Evolutionary conservation across 2,329 filamentous ascomycete genomes (phyloP).

Genomic region (Thermoascus crustaceus): DNA sequence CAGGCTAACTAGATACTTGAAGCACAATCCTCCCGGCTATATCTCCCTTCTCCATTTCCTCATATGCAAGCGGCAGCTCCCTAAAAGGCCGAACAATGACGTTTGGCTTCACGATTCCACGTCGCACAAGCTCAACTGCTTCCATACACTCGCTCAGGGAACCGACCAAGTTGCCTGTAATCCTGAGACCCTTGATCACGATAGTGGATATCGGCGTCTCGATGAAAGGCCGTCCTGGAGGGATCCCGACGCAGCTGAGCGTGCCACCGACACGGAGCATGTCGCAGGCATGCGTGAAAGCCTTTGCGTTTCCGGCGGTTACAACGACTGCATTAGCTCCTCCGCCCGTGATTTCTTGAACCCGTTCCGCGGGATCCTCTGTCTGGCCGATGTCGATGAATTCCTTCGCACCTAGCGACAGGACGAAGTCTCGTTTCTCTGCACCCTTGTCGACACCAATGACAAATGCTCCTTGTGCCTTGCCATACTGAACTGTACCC

Average conservation of each 20-base stretch:
- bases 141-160: slow-evolving; percentile 41
- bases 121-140: slow-evolving; percentile 36
- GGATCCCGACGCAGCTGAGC: slow-evolving; percentile 39
- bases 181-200: slow-evolving; percentile 38
- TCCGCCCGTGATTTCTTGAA: slow-evolving; percentile 30
- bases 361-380: slow-evolving; percentile 25
- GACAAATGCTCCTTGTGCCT: slow-evolving; percentile 34
- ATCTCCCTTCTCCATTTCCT: slow-evolving; percentile 39
- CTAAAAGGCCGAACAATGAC: slow-evolving; percentile 35
- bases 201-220: slow-evolving; percentile 37
- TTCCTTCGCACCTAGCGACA: slow-evolving; percentile 30
- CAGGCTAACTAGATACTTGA: slow-evolving; percentile 20
- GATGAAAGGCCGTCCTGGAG: slow-evolving; percentile 29
- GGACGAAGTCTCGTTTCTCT: slow-evolving; percentile 32
- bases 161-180: slow-evolving; percentile 38
- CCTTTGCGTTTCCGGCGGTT: slow-evolving; percentile 34
- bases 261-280: slow-evolving; percentile 39
- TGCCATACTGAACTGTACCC: slow-evolving; percentile 38
- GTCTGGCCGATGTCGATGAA: slow-evolving; percentile 35
- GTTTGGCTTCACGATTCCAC: slow-evolving; percentile 35
- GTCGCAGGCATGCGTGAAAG: slow-evolving; percentile 36
- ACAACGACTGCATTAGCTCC: slow-evolving; percentile 38
- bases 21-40: slow-evolving; percentile 38
- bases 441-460: slow-evolving; percentile 35
- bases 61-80: slow-evolving; percentile 36